Evolutionary conservation across 257 asterid species (phyloP).

Genomic region (Craterostigma plantagineum): DNA sequence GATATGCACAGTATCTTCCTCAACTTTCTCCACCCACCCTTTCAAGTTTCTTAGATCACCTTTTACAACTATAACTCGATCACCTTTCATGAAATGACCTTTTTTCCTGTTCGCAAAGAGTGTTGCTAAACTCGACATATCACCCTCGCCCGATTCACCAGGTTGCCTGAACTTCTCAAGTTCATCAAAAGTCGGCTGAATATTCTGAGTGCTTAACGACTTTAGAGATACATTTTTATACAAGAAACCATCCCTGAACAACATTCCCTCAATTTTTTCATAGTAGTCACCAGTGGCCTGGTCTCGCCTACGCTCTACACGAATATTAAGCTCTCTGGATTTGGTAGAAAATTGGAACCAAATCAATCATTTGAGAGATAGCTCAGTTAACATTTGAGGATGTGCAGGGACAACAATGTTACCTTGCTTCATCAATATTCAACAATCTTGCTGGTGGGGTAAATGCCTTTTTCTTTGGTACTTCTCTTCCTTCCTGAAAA

Average conservation of each 20-base stretch:
- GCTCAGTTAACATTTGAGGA: neutral
- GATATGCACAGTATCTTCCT: slow-evolving; percentile 88
- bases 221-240: slow-evolving; percentile 68
- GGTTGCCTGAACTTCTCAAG: slow-evolving; percentile 89
- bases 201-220: slow-evolving; percentile 66
- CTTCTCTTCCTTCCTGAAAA: slow-evolving; percentile 92
- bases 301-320: slow-evolving; percentile 74
- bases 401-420: slow-evolving; percentile 8
- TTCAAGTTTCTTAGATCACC: slow-evolving; percentile 84
- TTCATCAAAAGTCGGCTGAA: slow-evolving; percentile 90
- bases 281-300: slow-evolving; percentile 65
- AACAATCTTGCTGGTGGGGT: slow-evolving; percentile 76
- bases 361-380: slow-evolving; percentile 1
- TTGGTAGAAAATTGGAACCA: slow-evolving; percentile 1
- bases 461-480: slow-evolving; percentile 73
- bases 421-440: slow-evolving; percentile 94
- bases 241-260: slow-evolving; percentile 91
- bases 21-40: slow-evolving; percentile 91
- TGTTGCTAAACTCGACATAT: slow-evolving; percentile 63
- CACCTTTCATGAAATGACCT: slow-evolving; percentile 96
- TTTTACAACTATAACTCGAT: slow-evolving; percentile 73
- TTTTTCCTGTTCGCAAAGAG: slow-evolving; percentile 79
- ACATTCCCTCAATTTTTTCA: slow-evolving; percentile 78
- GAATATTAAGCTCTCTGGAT: slow-evolving; percentile 70
- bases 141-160: slow-evolving; percentile 67